A percentile compares a stretch with the other conserved stretches of the same genome.
phyloP scores from a whole-genome alignment of 371 early-diverging fungal species.

The Basidiobolus meristosporus region DNA sequence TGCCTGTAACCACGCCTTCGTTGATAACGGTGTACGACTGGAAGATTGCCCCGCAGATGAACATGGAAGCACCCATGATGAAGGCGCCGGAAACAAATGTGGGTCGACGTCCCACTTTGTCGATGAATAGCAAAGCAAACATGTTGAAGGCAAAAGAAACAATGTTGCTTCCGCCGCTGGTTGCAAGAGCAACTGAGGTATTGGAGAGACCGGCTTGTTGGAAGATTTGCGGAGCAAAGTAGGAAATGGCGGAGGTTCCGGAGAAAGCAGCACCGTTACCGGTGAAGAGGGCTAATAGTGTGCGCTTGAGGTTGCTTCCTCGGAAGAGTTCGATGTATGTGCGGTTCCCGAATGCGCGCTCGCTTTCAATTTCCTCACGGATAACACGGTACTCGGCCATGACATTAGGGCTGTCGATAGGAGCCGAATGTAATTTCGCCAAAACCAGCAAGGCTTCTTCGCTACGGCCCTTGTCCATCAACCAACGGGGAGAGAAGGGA shows the following conservation, averaged over 20 bases:
- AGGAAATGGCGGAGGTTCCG: constrained; percentile 56
- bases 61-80: constrained; percentile 25
- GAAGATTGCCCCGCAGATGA: constrained; percentile 21
- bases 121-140: constrained; percentile 53
- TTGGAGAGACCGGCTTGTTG: constrained; percentile 34
- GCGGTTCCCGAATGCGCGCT: constrained; percentile 39
- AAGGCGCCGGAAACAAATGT: constrained; percentile 28
- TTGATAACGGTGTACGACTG: constrained; percentile 8
- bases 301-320: constrained; percentile 29
- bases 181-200: constrained; percentile 24
- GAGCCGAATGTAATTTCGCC: constrained; percentile 38
- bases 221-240: constrained; percentile 49
- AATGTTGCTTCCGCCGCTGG: constrained; percentile 47
- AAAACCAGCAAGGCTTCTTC: constrained; percentile 43
- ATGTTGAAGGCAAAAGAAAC: constrained; percentile 46
- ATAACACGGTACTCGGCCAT: constrained; percentile 49
- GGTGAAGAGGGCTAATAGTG: constrained; percentile 37
- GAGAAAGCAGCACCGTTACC: constrained; percentile 29
- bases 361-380: constrained; percentile 33
- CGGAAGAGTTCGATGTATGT: constrained; percentile 52
- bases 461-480: constrained; percentile 24
- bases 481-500: constrained; percentile 87
- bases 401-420: constrained; percentile 26
- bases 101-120: constrained; percentile 39
- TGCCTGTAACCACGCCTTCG: constrained; percentile 16